phyloP scores from a whole-genome alignment of 1,284 basidiomycete species.

The Melampsora larici-populina region DNA sequence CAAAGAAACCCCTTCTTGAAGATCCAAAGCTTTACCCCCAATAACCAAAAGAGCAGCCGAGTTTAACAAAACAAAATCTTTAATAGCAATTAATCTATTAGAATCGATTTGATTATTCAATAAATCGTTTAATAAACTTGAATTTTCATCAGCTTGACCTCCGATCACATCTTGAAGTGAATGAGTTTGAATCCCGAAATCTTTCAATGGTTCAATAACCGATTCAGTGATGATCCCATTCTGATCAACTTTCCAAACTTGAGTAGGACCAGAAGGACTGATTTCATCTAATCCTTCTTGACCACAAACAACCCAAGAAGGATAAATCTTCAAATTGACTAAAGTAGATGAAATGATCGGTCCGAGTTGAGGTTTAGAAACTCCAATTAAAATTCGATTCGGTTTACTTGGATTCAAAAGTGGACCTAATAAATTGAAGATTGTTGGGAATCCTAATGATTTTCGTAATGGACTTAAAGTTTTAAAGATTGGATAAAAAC shows the following conservation, averaged over 20 bases:
- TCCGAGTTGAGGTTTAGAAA: conserved; percentile 81
- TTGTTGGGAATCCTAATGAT: conserved; percentile 85
- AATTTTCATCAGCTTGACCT: conserved; percentile 66
- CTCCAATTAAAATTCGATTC: conserved; percentile 80
- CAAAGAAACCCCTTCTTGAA: conserved; percentile 67
- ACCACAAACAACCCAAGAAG: conserved; percentile 90
- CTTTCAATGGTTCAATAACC: background rate
- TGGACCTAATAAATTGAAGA: conserved; percentile 95
- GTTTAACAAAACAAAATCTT: conserved; percentile 81
- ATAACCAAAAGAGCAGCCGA: conserved; percentile 76
- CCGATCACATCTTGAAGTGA: conserved; percentile 17
- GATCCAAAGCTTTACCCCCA: conserved; percentile 67
- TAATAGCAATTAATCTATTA: conserved; percentile 58
- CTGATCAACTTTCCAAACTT: conserved; percentile 59
- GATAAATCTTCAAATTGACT: conserved; percentile 65
- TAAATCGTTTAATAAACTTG: conserved; percentile 63
- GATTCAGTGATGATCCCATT: background rate
- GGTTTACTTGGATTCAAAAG: conserved; percentile 88
- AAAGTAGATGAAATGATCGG: conserved; percentile 72
- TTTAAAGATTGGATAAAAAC: conserved; percentile 85
- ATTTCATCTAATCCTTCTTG: conserved; percentile 91
- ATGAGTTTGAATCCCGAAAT: conserved; percentile 25
- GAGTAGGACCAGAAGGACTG: conserved; percentile 83
- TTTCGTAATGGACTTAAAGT: conserved; percentile 80
- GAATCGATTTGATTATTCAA: conserved; percentile 56